Percentiles rank a stretch among this genome's conserved stretches.
Conservation (phyloP, 768 basidiomycete species). For the Naematelia encephala region DNA sequence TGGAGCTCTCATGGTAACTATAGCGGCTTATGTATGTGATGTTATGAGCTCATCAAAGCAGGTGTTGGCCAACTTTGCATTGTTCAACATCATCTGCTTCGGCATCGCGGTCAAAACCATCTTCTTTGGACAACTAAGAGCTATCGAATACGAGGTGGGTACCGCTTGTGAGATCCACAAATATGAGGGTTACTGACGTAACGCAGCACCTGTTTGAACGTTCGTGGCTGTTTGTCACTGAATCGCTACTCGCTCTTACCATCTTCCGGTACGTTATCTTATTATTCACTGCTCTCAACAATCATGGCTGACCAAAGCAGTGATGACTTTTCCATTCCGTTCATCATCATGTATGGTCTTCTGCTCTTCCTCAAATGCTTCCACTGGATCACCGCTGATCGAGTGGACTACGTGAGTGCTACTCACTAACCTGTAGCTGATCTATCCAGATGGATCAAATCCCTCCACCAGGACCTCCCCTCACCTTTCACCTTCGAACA, state of each 20-base stretch:
- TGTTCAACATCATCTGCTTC: constrained; percentile 69
- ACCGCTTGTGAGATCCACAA: background rate
- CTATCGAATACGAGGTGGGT: constrained; percentile 85
- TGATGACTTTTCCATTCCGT: constrained; percentile 53
- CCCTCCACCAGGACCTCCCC: constrained; percentile 76
- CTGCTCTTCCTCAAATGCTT: constrained; percentile 93
- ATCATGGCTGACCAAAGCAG: constrained; percentile 16
- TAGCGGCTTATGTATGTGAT: too few relatives aligned
- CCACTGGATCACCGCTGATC: constrained; percentile 93
- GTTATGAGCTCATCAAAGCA: too few relatives aligned
- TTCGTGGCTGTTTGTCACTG: constrained; percentile 96
- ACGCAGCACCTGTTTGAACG: constrained; percentile 89
- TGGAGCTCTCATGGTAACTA: constrained; percentile 82
- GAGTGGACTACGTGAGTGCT: constrained; percentile 83
- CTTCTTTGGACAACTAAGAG: constrained; percentile 84
- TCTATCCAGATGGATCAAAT: constrained; percentile 89
- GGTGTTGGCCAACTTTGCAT: constrained; percentile 86
- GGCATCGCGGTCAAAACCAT: constrained; percentile 76
- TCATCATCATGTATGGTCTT: constrained; percentile 90
- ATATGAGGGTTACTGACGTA: constrained; percentile 1
- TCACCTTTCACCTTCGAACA: constrained; percentile 83
- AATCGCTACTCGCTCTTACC: constrained; percentile 90
- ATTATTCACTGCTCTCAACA: background rate
- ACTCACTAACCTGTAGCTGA: background rate
- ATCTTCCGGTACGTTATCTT: constrained; percentile 67